Evolutionary conservation across 2,329 filamentous ascomycete species (phyloP).

Genomic region (Alternaria arborescens): DNA sequence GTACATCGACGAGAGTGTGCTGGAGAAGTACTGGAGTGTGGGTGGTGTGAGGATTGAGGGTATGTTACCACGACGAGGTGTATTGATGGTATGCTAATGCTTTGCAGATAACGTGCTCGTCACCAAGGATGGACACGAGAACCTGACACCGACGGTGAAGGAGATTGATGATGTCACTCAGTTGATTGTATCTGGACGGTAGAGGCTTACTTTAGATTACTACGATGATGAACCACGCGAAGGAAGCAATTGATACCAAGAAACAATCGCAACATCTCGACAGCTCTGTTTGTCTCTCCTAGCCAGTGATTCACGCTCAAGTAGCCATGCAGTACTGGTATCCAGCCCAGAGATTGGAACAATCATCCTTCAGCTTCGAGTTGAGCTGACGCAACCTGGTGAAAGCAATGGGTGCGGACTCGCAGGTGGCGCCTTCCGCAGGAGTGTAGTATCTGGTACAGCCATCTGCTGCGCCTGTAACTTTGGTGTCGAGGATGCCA

Average conservation of each 20-base stretch:
- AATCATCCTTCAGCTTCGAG: constrained; percentile 38
- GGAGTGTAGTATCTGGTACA: constrained; percentile 46
- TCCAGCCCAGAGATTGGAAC: constrained; percentile 50
- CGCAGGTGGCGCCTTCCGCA: constrained; percentile 45
- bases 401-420: constrained; percentile 39
- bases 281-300: neutral
- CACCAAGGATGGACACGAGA: constrained; percentile 79
- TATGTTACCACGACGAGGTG: constrained; percentile 13
- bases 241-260: neutral
- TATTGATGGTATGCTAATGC: constrained; percentile 12
- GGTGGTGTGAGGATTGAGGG: constrained; percentile 90
- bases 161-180: constrained; percentile 71
- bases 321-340: constrained; percentile 47
- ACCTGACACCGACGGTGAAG: constrained; percentile 83
- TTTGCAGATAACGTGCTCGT: constrained; percentile 78
- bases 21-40: constrained; percentile 76
- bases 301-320: neutral
- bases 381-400: constrained; percentile 44
- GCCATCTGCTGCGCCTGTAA: constrained; percentile 22
- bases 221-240: neutral
- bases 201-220: neutral
- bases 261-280: neutral
- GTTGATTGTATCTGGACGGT: constrained; percentile 45
- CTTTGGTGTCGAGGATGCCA: constrained; percentile 6
- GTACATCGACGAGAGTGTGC: constrained; percentile 70